Conservation (phyloP, 1,284 basidiomycete genomes). For the Rhodotorula mucilaginosa region DNA sequence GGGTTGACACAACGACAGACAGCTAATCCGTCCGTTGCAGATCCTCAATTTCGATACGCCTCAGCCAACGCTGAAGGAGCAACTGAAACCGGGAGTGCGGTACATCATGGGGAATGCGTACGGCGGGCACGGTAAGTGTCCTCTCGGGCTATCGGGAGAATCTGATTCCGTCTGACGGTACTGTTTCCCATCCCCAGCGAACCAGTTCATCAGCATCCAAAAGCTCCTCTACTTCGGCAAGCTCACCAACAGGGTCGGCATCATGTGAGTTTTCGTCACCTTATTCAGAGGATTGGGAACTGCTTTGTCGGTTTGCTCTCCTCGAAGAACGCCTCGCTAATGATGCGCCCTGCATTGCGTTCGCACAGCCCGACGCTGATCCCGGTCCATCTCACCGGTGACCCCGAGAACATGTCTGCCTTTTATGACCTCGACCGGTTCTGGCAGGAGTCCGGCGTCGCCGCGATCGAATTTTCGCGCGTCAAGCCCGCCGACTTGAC, state of each 20-base stretch:
- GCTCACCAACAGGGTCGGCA: conserved; percentile 35
- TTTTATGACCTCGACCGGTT: conserved; percentile 39
- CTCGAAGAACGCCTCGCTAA: not conserved
- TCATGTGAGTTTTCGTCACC: conserved; percentile 23
- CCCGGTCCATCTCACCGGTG: conserved; percentile 34
- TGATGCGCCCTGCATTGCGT: not conserved
- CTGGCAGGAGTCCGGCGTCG: conserved; percentile 27
- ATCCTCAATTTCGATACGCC: conserved; percentile 26
- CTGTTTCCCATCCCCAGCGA: conserved; percentile 16
- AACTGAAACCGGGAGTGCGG: conserved; percentile 25
- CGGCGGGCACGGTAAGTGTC: conserved; percentile 32
- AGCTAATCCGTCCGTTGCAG: not conserved
- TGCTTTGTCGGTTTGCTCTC: not conserved
- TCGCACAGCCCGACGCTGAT: conserved; percentile 30
- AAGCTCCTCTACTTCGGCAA: conserved; percentile 37
- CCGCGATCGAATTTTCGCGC: conserved; percentile 25
- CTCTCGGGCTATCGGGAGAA: not conserved
- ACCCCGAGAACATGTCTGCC: conserved; percentile 14
- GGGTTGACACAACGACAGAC: too few species aligned
- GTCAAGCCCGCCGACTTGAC: conserved; percentile 21
- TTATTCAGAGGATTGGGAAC: too few species aligned
- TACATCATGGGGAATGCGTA: conserved; percentile 30
- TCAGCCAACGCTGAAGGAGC: conserved; percentile 15
- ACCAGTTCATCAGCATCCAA: conserved; percentile 34
- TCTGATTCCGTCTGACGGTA: not conserved